Conservation (phyloP, 345 rosid genomes). For the Linum lewisii region DNA sequence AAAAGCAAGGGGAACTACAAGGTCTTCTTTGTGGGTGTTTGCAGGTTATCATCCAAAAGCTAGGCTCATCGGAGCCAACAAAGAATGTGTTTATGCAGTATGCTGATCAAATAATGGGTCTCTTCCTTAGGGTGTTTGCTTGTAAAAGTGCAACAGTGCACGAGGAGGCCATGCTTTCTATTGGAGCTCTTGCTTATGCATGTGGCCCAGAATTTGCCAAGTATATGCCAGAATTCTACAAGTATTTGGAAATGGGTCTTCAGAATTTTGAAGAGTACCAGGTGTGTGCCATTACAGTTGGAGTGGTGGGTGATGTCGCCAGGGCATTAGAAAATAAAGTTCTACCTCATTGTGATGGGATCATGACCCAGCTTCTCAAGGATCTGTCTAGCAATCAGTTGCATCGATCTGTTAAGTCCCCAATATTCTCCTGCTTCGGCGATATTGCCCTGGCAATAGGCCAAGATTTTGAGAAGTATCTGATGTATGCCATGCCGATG, state of each 20-base stretch:
- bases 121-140: constrained; percentile 9
- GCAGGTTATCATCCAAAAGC: constrained; percentile 9
- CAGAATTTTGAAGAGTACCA: constrained; percentile 9
- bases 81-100: constrained; percentile 10
- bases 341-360: constrained; percentile 9
- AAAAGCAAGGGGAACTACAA: constrained; percentile 1
- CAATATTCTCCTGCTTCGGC: constrained; percentile 11
- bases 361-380: constrained; percentile 12
- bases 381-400: constrained; percentile 10
- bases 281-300: constrained; percentile 12
- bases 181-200: constrained; percentile 11
- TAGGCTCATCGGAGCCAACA: constrained; percentile 5
- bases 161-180: constrained; percentile 14
- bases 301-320: constrained; percentile 12
- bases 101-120: constrained; percentile 9
- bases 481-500: constrained; percentile 14
- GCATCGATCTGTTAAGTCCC: constrained; percentile 14
- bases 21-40: constrained; percentile 7
- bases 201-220: constrained; percentile 9
- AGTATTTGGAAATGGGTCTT: constrained; percentile 14
- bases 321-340: constrained; percentile 11
- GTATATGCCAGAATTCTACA: constrained; percentile 12
- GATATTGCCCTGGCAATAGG: constrained; percentile 15
- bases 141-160: constrained; percentile 13
- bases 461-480: constrained; percentile 9